Conservation (phyloP, 2,329 filamentous ascomycete genomes). For the Botrytis squamosa region DNA sequence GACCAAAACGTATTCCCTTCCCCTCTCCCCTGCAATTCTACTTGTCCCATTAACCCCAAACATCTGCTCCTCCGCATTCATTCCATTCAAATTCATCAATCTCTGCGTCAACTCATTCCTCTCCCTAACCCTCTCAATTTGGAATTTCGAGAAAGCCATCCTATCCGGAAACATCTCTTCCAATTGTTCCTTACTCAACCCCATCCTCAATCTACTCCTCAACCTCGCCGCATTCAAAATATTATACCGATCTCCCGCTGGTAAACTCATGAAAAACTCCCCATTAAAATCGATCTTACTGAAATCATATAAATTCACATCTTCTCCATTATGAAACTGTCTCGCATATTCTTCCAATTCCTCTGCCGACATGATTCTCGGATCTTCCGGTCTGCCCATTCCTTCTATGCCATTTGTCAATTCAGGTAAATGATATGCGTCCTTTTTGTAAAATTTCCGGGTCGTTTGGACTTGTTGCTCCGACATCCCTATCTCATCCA, state of each 20-base stretch:
- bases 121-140: conserved; percentile 91
- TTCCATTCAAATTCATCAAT: conserved; percentile 90
- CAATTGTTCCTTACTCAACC: conserved; percentile 91
- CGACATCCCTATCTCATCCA: conserved; percentile 82
- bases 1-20: conserved; percentile 91
- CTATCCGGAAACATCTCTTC: conserved; percentile 96
- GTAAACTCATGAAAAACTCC: conserved; percentile 89
- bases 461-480: conserved; percentile 70
- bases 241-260: conserved; percentile 89
- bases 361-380: conserved; percentile 92
- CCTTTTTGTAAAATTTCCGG: conserved; percentile 83
- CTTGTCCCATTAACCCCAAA: conserved; percentile 55
- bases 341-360: conserved; percentile 91
- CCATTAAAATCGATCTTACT: conserved; percentile 98
- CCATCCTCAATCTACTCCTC: conserved; percentile 88
- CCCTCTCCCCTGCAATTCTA: conserved; percentile 79
- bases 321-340: conserved; percentile 89
- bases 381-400: conserved; percentile 89
- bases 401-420: conserved; percentile 73
- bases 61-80: conserved; percentile 73
- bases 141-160: conserved; percentile 95
- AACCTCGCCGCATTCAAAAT: conserved; percentile 92
- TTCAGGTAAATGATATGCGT: conserved; percentile 92
- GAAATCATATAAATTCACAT: conserved; percentile 91
- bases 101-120: conserved; percentile 92